Evolutionary conservation across 441 rosid species (phyloP).

Genomic region (Brassica balearica): DNA sequence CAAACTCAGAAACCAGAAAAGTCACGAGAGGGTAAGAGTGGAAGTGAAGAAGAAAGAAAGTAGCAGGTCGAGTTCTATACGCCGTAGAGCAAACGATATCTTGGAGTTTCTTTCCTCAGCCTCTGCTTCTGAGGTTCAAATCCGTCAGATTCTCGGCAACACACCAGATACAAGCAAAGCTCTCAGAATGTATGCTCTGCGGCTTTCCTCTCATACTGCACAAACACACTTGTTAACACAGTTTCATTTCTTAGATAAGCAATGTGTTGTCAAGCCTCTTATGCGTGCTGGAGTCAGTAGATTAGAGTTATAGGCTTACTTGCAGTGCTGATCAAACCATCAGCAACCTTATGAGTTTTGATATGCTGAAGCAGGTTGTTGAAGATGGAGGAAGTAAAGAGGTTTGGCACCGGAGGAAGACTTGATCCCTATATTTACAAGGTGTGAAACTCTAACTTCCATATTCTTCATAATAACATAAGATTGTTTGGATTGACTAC

Average conservation of each 20-base stretch:
- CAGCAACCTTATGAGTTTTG: not conserved
- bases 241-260: not conserved
- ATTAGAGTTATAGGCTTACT: constrained; percentile 1
- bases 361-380: constrained; percentile 55
- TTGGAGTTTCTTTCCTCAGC: constrained; percentile 70
- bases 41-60: constrained; percentile 42
- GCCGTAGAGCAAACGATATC: constrained; percentile 73
- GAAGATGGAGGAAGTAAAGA: constrained; percentile 64
- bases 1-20: constrained; percentile 27
- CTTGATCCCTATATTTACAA: constrained; percentile 77
- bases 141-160: constrained; percentile 80
- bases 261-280: not conserved
- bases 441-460: constrained; percentile 46
- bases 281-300: not conserved
- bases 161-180: constrained; percentile 98
- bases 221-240: not conserved
- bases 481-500: not conserved
- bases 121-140: constrained; percentile 66
- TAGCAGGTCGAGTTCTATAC: constrained; percentile 54
- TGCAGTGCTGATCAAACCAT: constrained; percentile 10
- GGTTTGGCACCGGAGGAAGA: constrained; percentile 84
- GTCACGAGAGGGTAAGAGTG: constrained; percentile 24
- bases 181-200: constrained; percentile 70
- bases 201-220: not conserved
- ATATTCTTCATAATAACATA: not conserved